phyloP scores from a whole-genome alignment of 1,284 basidiomycete genomes.

The Rugosomyces carneus region DNA sequence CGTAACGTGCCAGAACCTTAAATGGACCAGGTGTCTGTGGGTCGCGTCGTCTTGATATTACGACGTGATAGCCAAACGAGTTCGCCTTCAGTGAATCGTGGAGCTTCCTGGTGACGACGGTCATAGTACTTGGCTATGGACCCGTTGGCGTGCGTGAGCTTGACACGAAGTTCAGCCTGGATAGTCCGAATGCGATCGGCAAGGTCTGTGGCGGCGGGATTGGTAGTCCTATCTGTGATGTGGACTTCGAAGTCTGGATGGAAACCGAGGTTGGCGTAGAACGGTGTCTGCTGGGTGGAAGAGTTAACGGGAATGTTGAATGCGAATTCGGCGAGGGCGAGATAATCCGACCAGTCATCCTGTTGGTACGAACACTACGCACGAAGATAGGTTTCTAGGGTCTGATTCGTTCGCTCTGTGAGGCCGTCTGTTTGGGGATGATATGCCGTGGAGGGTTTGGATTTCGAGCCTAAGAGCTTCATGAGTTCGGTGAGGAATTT shows the following conservation, averaged over 20 bases:
- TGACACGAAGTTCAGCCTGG: slow-evolving; percentile 19
- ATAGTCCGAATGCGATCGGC: slow-evolving; percentile 9
- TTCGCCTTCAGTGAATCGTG: slow-evolving; percentile 27
- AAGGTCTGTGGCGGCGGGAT: slow-evolving; percentile 13
- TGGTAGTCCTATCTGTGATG: slow-evolving; percentile 6
- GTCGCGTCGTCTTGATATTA: slow-evolving; percentile 32
- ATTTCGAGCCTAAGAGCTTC: slow-evolving; percentile 18
- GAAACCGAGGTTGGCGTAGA: slow-evolving; percentile 34
- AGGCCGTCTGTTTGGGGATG: slow-evolving; percentile 30
- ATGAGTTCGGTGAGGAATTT: slow-evolving; percentile 25
- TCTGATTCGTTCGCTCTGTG: slow-evolving; percentile 39
- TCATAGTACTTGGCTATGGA: slow-evolving; percentile 21
- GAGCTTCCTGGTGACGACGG: slow-evolving; percentile 14
- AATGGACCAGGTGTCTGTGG: slow-evolving; percentile 37
- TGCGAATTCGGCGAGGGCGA: slow-evolving; percentile 38
- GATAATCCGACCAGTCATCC: slow-evolving; percentile 37
- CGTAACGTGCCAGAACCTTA: slow-evolving; percentile 20
- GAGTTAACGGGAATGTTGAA: slow-evolving; percentile 36
- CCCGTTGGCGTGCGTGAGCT: slow-evolving; percentile 23
- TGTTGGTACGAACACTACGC: slow-evolving; percentile 35
- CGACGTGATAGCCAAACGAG: slow-evolving; percentile 28
- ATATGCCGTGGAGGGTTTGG: slow-evolving; percentile 24
- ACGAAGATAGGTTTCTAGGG: slow-evolving; percentile 34
- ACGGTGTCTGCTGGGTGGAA: slow-evolving; percentile 34
- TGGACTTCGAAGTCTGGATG: slow-evolving; percentile 23